A percentile compares a stretch with the other conserved stretches of the same genome.
Evolutionary conservation across 305 asterid species (phyloP).

Genomic region (Solanum hybrid): DNA sequence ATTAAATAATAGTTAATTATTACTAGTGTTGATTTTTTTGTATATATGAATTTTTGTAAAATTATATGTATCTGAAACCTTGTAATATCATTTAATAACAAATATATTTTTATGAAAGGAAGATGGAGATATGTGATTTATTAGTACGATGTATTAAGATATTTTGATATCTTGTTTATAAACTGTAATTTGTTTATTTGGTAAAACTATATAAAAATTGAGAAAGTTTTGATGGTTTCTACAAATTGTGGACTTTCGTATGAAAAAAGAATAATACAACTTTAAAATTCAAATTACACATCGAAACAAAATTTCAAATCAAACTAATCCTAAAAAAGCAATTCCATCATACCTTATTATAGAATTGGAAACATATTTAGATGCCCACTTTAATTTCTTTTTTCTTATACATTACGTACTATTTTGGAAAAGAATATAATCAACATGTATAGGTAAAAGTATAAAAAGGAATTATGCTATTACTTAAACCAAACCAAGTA

Average conservation of each 20-base stretch:
- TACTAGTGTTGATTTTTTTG: too few relatives aligned
- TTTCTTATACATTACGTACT: not conserved
- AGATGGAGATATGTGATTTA: not conserved
- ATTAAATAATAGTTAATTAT: too few relatives aligned
- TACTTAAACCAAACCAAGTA: not conserved
- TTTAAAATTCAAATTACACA: not conserved
- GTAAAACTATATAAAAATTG: not conserved
- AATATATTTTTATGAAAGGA: not conserved
- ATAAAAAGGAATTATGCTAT: not conserved
- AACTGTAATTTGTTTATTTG: not conserved
- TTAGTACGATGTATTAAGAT: not conserved
- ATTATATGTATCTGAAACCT: not conserved
- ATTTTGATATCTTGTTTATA: not conserved
- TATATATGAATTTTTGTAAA: too few relatives aligned
- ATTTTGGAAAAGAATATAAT: not conserved
- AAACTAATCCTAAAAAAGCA: not conserved
- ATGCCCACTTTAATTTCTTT: not conserved
- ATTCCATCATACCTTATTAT: not conserved
- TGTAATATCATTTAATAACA: not conserved
- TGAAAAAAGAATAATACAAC: not conserved
- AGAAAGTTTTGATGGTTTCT: not conserved
- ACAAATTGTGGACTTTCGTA: not conserved
- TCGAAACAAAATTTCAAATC: not conserved
- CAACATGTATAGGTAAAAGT: not conserved
- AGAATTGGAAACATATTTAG: not conserved